Evolutionary conservation across 768 basidiomycete species (phyloP), one percentile per base, ranked within the genome.

Genomic region (Hygrocybe punicea): DNA sequence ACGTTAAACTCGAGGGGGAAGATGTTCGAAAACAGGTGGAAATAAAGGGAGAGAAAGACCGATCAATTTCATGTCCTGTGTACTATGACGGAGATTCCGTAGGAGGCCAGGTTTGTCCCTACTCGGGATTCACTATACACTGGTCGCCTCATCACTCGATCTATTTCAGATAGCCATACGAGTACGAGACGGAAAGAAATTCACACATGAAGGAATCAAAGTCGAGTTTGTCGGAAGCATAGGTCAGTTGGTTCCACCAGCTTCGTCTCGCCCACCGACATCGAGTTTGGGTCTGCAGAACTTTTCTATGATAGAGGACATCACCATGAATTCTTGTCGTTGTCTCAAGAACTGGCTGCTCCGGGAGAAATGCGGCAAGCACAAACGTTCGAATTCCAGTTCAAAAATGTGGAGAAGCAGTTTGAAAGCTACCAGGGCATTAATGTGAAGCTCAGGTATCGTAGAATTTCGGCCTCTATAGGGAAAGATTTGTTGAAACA

Each of bases 321-420:
- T 70, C 96, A 98, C 69, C 94, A 98, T 71, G 97, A 98, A 69
- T 98, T 98, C 72, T 78, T 98, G 9, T 97, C 96, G 6, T 74
- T 98, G 64, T 92, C 93, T 0, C 93, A 98, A 73, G 96, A 98
- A 66, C 79, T 98, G 23, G 93, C 95, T 2, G 87, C 92, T 0
- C 93, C 93, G n/a, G 94, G 93, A 34, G 97, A 99, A 68, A 87
- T 99, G 86, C 84, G 97, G 44, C 89, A 93, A 66, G 94, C 94
- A 0, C 95, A 98, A 73, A 93, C 93, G 8, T 97, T 87, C 63
- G 95, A 98, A 53, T 98, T 99, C 73, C 82, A 86, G 66, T 98
- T 99, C 82, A 98, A 98, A 81, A 99, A 96, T 67, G 91, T 99
- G 39, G 97, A 99, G 84, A 98, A 99, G 78, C 94, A 98, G 70